Conservation (phyloP, 768 basidiomycete genomes). For the Leccinellum albellum region DNA sequence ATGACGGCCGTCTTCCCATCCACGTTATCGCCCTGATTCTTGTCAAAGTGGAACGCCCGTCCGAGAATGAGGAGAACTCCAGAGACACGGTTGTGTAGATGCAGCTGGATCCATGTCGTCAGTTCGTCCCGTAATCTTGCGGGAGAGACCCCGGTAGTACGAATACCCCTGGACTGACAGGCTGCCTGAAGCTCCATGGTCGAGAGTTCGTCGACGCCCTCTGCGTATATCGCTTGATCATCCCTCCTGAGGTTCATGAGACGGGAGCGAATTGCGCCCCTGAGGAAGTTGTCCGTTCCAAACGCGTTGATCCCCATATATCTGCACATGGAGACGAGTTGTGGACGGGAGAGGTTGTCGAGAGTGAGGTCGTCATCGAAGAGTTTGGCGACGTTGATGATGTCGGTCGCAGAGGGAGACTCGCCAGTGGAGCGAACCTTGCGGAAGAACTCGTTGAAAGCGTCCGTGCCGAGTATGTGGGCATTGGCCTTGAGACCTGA, state of each 20-base stretch:
- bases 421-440: conserved; percentile 97
- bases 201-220: conserved; percentile 90
- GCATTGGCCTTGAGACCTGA: conserved; percentile 88
- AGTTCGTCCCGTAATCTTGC: conserved; percentile 87
- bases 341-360: conserved; percentile 97
- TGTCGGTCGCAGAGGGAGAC: conserved; percentile 80
- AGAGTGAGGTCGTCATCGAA: conserved; percentile 98
- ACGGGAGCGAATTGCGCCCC: conserved; percentile 83
- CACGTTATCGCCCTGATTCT: conserved; percentile 65
- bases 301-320: conserved; percentile 99
- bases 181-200: conserved; percentile 88
- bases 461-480: conserved; percentile 90
- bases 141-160: conserved; percentile 83
- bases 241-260: conserved; percentile 83
- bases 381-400: conserved; percentile 92
- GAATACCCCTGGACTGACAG: conserved; percentile 91
- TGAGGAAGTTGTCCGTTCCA: conserved; percentile 97
- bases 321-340: conserved; percentile 93
- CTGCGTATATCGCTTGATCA: conserved; percentile 86
- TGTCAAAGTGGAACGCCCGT: conserved; percentile 91
- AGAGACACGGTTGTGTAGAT: conserved; percentile 85
- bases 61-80: conserved; percentile 93
- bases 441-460: conserved; percentile 99
- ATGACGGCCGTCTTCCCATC: conserved; percentile 83
- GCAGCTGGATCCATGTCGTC: conserved; percentile 87